Conservation (phyloP, 176 grass and related monocot genomes). For the Eleusine coracana region DNA sequence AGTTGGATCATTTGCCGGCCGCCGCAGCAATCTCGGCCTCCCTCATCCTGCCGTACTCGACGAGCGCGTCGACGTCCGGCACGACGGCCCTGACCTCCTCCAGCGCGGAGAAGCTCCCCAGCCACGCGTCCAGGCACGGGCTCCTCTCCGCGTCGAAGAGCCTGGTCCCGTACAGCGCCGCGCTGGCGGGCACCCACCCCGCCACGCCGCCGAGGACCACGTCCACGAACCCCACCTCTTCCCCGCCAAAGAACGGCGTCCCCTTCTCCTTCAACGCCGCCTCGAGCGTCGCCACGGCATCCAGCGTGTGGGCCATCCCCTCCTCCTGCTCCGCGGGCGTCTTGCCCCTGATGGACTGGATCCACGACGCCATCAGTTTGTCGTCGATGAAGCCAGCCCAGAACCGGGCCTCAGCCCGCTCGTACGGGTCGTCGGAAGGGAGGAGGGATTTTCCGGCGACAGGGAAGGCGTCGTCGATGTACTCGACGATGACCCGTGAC, state of each 20-base stretch:
- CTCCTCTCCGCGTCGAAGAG: slow-evolving; percentile 34
- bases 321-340: slow-evolving; percentile 26
- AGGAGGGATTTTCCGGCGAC: neutral
- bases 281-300: neutral
- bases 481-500: slow-evolving; percentile 63
- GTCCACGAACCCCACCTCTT: slow-evolving; percentile 44
- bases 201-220: slow-evolving; percentile 28
- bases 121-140: slow-evolving; percentile 46
- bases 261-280: slow-evolving; percentile 28
- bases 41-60: neutral
- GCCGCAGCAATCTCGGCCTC: neutral
- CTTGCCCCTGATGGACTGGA: neutral
- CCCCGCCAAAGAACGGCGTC: slow-evolving; percentile 57
- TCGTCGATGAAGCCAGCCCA: neutral
- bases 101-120: slow-evolving; percentile 27
- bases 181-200: slow-evolving; percentile 11
- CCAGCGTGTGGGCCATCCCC: neutral
- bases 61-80: neutral
- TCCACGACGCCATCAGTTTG: neutral
- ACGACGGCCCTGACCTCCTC: slow-evolving; percentile 19
- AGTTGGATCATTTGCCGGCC: neutral
- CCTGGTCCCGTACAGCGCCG: neutral
- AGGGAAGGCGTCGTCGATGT: slow-evolving; percentile 66
- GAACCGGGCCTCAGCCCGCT: neutral
- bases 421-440: neutral